Evolutionary conservation across 176 grass and related monocot species (phyloP).

Genomic region (Microstegium vimineum): DNA sequence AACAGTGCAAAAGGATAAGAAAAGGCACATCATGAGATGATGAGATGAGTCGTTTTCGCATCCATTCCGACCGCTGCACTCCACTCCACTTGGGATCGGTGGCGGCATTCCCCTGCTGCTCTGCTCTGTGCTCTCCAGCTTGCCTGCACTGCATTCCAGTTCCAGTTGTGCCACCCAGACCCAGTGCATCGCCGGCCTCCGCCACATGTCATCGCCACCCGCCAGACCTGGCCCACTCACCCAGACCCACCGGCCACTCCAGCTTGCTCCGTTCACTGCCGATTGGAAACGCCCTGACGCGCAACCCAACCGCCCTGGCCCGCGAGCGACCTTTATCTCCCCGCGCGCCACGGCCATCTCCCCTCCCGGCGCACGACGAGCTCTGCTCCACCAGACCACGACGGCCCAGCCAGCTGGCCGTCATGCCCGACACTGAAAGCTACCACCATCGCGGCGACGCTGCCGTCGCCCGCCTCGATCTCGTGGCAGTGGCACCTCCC

Average conservation of each 20-base stretch:
- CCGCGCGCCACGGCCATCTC: background rate
- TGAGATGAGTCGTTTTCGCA: background rate
- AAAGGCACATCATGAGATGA: background rate
- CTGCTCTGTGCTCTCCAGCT: slow-evolving; percentile 30
- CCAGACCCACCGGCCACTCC: slow-evolving; percentile 16
- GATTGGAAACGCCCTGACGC: background rate
- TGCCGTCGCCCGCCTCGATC: background rate
- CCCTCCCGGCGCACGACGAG: background rate
- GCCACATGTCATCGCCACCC: background rate
- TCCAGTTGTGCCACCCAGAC: background rate
- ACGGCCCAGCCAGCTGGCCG: background rate
- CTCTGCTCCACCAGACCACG: background rate
- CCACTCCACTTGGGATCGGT: slow-evolving; percentile 24
- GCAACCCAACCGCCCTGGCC: background rate
- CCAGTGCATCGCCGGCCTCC: background rate
- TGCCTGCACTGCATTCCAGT: slow-evolving; percentile 10
- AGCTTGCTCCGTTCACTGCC: background rate
- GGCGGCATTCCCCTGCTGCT: background rate
- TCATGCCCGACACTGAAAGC: slow-evolving; percentile 23
- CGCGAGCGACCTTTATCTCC: slow-evolving; percentile 30
- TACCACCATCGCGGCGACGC: background rate
- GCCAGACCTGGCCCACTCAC: background rate
- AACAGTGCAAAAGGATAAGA: background rate
- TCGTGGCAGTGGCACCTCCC: background rate
- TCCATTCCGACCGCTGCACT: background rate